Evolutionary conservation across 2,329 filamentous ascomycete species (phyloP).

Genomic region (Colletotrichum eleusines): DNA sequence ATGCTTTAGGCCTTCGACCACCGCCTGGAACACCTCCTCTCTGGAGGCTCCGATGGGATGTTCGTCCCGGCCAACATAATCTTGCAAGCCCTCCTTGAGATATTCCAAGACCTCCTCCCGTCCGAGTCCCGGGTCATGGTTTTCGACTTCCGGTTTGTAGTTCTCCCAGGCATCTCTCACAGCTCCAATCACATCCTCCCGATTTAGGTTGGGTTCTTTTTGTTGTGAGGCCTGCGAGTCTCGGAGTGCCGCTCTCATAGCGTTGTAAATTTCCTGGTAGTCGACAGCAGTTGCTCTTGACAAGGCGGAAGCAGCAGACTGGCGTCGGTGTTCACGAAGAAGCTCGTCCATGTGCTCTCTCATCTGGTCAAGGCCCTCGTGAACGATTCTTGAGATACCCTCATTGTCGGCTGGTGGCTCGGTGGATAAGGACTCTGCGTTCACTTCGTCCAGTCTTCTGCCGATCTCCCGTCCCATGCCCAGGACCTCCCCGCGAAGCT

Average conservation of each 20-base stretch:
- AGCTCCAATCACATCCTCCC: constrained; percentile 87
- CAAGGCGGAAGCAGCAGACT: constrained; percentile 72
- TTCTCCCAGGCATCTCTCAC: constrained; percentile 93
- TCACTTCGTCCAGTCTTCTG: constrained; percentile 82
- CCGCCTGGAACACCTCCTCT: constrained; percentile 86
- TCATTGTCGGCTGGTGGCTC: constrained; percentile 68
- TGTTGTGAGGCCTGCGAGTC: constrained; percentile 66
- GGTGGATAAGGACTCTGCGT: constrained; percentile 34
- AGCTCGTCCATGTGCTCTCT: constrained; percentile 86
- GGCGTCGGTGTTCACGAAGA: constrained; percentile 79
- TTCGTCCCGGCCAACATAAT: constrained; percentile 72
- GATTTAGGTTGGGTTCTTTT: constrained; percentile 68
- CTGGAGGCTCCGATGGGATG: constrained; percentile 73
- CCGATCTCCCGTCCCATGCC: constrained; percentile 95
- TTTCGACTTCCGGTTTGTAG: constrained; percentile 92
- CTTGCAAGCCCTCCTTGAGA: constrained; percentile 85
- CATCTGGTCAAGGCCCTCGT: constrained; percentile 84
- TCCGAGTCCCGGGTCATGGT: constrained; percentile 91
- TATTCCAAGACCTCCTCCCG: constrained; percentile 90
- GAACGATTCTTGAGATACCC: constrained; percentile 82
- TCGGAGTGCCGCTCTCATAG: constrained; percentile 80
- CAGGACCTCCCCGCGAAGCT: constrained; percentile 90
- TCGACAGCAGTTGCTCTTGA: constrained; percentile 74
- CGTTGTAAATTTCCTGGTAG: constrained; percentile 87
- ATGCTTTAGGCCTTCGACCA: constrained; percentile 87